Percentiles rank a stretch among this genome's conserved stretches.
Conservation (phyloP, 2,329 filamentous ascomycete genomes). For the Claviceps pazoutovae region DNA sequence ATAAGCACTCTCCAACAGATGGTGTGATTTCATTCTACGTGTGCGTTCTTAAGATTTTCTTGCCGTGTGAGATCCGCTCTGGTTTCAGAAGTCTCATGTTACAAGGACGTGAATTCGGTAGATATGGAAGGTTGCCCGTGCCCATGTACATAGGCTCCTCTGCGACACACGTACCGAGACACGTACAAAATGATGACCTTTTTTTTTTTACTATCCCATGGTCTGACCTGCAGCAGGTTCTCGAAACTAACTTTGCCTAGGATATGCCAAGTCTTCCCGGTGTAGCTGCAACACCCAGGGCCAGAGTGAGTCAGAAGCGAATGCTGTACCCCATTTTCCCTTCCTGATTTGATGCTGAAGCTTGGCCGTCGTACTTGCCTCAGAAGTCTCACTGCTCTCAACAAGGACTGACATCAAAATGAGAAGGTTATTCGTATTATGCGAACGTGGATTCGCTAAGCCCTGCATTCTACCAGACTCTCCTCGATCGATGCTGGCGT, state of each 20-base stretch:
- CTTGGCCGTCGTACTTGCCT: background rate
- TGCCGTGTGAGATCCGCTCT: background rate
- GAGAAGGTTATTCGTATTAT: constrained; percentile 59
- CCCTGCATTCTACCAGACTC: constrained; percentile 52
- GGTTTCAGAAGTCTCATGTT: background rate
- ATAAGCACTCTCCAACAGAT: background rate
- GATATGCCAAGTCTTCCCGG: constrained; percentile 36
- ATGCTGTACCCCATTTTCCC: constrained; percentile 3
- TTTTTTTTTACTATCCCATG: no score
- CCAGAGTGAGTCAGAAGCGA: constrained; percentile 36
- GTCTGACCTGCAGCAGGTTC: constrained; percentile 5
- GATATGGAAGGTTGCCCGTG: background rate
- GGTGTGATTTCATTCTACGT: background rate
- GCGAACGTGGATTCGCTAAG: constrained; percentile 46
- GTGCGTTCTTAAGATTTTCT: background rate
- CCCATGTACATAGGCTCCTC: background rate
- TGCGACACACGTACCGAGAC: background rate
- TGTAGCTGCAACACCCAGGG: constrained; percentile 37
- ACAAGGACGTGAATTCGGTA: background rate
- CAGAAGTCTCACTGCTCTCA: constrained; percentile 4
- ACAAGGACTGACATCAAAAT: constrained; percentile 14
- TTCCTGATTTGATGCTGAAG: background rate
- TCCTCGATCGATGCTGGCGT: constrained; percentile 67
- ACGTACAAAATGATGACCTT: background rate
- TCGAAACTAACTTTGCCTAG: constrained; percentile 15